These are phyloP conservation scores for Boletellus ananas DNA, from an alignment of 768 basidiomycete species.

Conservation along the genomic window DNA sequence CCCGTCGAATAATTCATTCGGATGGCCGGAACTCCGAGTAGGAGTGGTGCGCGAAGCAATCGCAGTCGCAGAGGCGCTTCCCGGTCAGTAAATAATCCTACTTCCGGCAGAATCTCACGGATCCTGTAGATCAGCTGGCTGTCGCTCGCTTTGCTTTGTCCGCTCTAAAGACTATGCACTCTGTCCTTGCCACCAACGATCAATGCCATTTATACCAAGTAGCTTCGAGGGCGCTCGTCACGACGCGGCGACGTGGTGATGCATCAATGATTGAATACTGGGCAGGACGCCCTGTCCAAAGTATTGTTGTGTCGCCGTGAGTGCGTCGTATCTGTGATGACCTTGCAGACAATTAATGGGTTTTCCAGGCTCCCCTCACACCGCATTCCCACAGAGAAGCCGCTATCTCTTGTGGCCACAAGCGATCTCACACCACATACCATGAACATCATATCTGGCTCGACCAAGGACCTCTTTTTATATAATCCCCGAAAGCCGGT, in stretches of 20 bases:
- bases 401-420: slow-evolving; percentile 49
- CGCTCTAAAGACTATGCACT: slow-evolving; percentile 69
- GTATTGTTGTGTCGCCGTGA: slow-evolving; percentile 78
- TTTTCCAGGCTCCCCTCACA: slow-evolving; percentile 59
- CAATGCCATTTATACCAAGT: slow-evolving; percentile 78
- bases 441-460: slow-evolving; percentile 49
- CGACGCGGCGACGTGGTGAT: slow-evolving; percentile 76
- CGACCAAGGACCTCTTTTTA: slow-evolving; percentile 75
- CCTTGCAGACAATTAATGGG: slow-evolving; percentile 1
- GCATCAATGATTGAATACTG: slow-evolving; percentile 75
- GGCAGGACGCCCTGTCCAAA: slow-evolving; percentile 77
- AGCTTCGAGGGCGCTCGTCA: slow-evolving; percentile 66
- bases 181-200: slow-evolving; percentile 66
- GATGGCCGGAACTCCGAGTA: slow-evolving; percentile 94
- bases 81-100: slow-evolving; percentile 50
- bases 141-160: slow-evolving; percentile 91
- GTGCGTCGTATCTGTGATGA: slow-evolving; percentile 8
- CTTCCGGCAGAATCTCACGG: slow-evolving; percentile 1
- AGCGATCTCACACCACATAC: slow-evolving; percentile 36
- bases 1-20: slow-evolving; percentile 53
- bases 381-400: slow-evolving; percentile 72
- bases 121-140: slow-evolving; percentile 65
- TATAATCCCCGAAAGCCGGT: slow-evolving; percentile 80
- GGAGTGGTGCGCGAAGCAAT: slow-evolving; percentile 92
- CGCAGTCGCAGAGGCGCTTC: slow-evolving; percentile 84